Base-by-base conservation (phyloP, 495 filamentous ascomycete genomes). In the Copromyces sp. region DNA sequence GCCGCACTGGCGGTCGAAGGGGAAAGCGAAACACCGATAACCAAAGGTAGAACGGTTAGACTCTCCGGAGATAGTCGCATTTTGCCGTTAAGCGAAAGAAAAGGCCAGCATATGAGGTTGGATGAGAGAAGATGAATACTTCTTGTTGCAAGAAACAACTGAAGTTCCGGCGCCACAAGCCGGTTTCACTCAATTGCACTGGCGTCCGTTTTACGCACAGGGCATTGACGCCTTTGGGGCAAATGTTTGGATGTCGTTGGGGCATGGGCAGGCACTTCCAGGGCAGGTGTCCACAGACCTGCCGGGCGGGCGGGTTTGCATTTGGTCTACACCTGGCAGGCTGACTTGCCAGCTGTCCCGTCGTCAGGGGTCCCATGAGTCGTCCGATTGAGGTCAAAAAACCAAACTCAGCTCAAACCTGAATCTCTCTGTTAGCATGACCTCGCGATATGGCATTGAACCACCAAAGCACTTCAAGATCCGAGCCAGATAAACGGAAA, bases 51-150 rank as follows among this genome's bases (percentile, higher is more conserved):
- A 24, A 75, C 68, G 16, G 40, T 40, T 69, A 53, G 29, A 65
- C 72, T 72, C 42, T 39, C 39, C 17, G 47, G 41, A 24, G 71
- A 71, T n/a, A 73, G 45, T 74, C 76, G 79, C 80, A 82, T 82
- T 40, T 76, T 81, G 38, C 39, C 68, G 71, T 74, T 17, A 35
- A 35, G 29, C 35, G 29, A 17, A 17, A 65, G 32, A 65, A 16
- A 17, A 65, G 9, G 14, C 29, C 29, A 65, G 29, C 53, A 65
- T 65, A 29, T 3, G 53, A 65, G 29, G 53, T 35, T 17, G 53
- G 29, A 35, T 35, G 32, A 17, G 29, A 65, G 53, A 65, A 65
- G 53, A 24, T 24, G 24, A 17, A 35, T 35, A 35, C 14, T 35
- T 32, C 3, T 65, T 35, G 29, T 8, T 65, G 53, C 7, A 65